These are phyloP conservation scores for Schwanniomyces occidentalis DNA, from an alignment of 805 yeast genomes.

Conservation along the genomic window DNA sequence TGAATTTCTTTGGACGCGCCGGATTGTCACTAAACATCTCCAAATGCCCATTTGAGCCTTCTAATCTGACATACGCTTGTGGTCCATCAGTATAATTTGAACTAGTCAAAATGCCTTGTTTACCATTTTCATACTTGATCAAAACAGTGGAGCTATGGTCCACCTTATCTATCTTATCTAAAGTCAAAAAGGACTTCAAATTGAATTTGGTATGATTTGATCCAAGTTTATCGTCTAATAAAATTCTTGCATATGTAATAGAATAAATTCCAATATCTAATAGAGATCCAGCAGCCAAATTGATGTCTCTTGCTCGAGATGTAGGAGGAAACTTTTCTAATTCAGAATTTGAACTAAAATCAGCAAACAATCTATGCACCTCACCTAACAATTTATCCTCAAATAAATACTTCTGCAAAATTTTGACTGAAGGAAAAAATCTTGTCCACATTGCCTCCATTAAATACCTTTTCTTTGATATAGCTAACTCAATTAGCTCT, in stretches of 20 bases:
- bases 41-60: conserved; percentile 33
- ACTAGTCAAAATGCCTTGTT: conserved; percentile 39
- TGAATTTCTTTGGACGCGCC: conserved; percentile 31
- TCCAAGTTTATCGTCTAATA: conserved; percentile 36
- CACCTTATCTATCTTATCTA: conserved; percentile 38
- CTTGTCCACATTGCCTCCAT: conserved; percentile 66
- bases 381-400: conserved; percentile 48
- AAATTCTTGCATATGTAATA: conserved; percentile 45
- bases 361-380: conserved; percentile 42
- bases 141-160: conserved; percentile 42
- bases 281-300: conserved; percentile 56
- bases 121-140: conserved; percentile 39
- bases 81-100: conserved; percentile 28
- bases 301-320: conserved; percentile 43
- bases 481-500: conserved; percentile 45
- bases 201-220: conserved; percentile 25
- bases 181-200: conserved; percentile 31
- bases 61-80: conserved; percentile 30
- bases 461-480: conserved; percentile 41
- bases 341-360: conserved; percentile 40
- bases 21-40: conserved; percentile 33
- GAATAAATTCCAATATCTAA: conserved; percentile 58
- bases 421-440: conserved; percentile 47
- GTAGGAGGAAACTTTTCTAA: conserved; percentile 27
- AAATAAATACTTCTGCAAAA: conserved; percentile 35